Conservation (phyloP, 2,329 filamentous ascomycete species). For the Fusarium temperatum region DNA sequence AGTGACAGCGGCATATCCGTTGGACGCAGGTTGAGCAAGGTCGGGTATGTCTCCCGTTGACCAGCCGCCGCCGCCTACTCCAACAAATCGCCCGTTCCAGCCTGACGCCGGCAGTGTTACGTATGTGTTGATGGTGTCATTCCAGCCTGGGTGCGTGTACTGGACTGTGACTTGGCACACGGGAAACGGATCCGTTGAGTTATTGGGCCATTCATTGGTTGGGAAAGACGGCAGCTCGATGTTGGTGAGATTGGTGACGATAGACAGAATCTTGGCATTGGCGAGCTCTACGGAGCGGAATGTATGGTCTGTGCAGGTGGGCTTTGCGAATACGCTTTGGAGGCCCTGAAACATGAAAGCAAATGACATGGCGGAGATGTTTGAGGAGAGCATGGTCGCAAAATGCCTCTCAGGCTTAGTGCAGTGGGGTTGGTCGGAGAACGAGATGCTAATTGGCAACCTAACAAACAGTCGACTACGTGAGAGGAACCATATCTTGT, state of each 20-base stretch:
- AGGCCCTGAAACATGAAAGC: background rate
- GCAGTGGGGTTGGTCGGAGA: background rate
- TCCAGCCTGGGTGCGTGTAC: slow-evolving; percentile 28
- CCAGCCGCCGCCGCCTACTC: slow-evolving; percentile 26
- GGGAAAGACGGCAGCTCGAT: background rate
- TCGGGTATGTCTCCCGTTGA: background rate
- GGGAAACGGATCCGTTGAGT: background rate
- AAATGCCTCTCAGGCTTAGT: background rate
- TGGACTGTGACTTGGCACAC: slow-evolving; percentile 12
- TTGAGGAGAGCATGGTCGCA: background rate
- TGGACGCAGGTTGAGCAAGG: background rate
- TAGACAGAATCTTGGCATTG: background rate
- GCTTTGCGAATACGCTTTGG: background rate
- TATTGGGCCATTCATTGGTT: slow-evolving; percentile 4
- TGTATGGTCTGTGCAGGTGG: background rate
- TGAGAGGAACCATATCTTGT: too few relatives aligned
- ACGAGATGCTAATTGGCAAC: background rate
- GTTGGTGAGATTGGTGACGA: background rate
- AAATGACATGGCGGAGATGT: background rate
- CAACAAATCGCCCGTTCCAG: slow-evolving; percentile 31
- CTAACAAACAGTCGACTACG: background rate
- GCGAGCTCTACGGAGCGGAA: background rate
- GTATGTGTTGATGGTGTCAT: slow-evolving; percentile 18
- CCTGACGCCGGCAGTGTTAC: slow-evolving; percentile 7
- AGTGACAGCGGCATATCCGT: slow-evolving; percentile 11